Conservation (phyloP, 2,329 filamentous ascomycete genomes). For the Aspergillus aculeatus region DNA sequence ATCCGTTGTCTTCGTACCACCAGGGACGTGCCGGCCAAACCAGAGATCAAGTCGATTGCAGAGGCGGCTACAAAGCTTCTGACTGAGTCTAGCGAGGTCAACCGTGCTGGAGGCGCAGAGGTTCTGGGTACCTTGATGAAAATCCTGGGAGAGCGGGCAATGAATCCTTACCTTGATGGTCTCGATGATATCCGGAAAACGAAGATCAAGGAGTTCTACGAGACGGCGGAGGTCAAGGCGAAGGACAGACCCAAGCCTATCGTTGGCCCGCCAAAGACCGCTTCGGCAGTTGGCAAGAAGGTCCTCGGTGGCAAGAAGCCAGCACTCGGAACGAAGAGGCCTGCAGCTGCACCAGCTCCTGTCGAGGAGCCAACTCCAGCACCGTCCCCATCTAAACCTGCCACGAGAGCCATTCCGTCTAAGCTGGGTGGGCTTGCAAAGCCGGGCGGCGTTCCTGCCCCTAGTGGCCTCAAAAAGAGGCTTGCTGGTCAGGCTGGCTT, state of each 20-base stretch:
- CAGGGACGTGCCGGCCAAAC: slow-evolving; percentile 75
- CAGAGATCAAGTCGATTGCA: slow-evolving; percentile 81
- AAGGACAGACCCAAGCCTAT: slow-evolving; percentile 88
- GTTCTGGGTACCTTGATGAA: slow-evolving; percentile 95
- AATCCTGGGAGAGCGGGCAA: slow-evolving; percentile 93
- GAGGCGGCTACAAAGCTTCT: slow-evolving; percentile 86
- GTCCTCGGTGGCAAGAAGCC: slow-evolving; percentile 54
- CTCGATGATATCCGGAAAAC: slow-evolving; percentile 93
- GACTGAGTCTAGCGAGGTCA: slow-evolving; percentile 79
- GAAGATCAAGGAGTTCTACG: slow-evolving; percentile 91
- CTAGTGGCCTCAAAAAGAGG: slow-evolving; percentile 43
- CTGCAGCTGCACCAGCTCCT: slow-evolving; percentile 47
- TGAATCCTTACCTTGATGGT: slow-evolving; percentile 88
- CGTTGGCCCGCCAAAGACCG: slow-evolving; percentile 58
- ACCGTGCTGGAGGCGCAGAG: slow-evolving; percentile 87
- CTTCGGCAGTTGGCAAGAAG: slow-evolving; percentile 59
- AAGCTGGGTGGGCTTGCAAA: slow-evolving; percentile 47
- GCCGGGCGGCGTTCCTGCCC: slow-evolving; percentile 37
- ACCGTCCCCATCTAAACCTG: slow-evolving; percentile 49
- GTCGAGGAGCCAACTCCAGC: slow-evolving; percentile 55
- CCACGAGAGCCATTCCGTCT: slow-evolving; percentile 43
- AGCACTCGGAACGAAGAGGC: slow-evolving; percentile 49
- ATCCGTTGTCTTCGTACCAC: slow-evolving; percentile 82
- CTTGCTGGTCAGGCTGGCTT: slow-evolving; percentile 42
- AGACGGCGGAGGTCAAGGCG: slow-evolving; percentile 77